Evolutionary conservation across 1,284 basidiomycete species (phyloP).

Genomic region (Lentinula novae-zelandiae): DNA sequence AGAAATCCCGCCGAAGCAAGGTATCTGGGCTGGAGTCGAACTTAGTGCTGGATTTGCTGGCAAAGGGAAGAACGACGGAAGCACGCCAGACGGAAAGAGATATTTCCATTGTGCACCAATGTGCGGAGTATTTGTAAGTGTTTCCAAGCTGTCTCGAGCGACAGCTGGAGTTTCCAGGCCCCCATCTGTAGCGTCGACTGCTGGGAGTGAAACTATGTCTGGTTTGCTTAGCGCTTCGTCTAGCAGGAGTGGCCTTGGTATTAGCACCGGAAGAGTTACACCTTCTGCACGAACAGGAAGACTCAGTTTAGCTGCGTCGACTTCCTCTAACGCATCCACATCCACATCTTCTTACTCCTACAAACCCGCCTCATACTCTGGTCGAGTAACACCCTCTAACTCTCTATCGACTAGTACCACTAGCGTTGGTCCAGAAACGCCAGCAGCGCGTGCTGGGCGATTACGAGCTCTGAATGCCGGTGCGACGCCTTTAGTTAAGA

Average conservation of each 20-base stretch:
- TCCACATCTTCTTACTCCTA: conserved; percentile 11
- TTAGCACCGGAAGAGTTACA: conserved; percentile 15
- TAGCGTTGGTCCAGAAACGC: conserved; percentile 28
- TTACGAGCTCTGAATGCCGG: conserved; percentile 22
- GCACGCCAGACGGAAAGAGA: conserved; percentile 56
- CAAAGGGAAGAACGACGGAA: conserved; percentile 96
- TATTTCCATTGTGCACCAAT: conserved; percentile 87
- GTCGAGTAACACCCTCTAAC: conserved; percentile 34
- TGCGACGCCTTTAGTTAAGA: conserved; percentile 28
- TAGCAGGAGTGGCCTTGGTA: not conserved
- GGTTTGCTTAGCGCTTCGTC: conserved; percentile 2
- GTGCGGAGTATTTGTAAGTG: conserved; percentile 89
- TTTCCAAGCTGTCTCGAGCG: conserved; percentile 75
- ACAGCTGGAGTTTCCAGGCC: conserved; percentile 66
- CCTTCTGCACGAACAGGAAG: conserved; percentile 21
- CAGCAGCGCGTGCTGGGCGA: conserved; percentile 29
- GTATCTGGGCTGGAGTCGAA: conserved; percentile 90
- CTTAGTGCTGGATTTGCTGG: conserved; percentile 81
- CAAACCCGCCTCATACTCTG: conserved; percentile 15
- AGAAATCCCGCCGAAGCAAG: conserved; percentile 81
- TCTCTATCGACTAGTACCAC: conserved; percentile 29
- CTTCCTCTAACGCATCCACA: not conserved
- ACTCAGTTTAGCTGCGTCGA: not conserved
- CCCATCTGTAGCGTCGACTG: conserved; percentile 54
- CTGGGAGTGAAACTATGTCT: conserved; percentile 1